These are phyloP conservation scores for Rubia tinctorum DNA, from an alignment of 305 asterid genomes.

Conservation along the genomic window DNA sequence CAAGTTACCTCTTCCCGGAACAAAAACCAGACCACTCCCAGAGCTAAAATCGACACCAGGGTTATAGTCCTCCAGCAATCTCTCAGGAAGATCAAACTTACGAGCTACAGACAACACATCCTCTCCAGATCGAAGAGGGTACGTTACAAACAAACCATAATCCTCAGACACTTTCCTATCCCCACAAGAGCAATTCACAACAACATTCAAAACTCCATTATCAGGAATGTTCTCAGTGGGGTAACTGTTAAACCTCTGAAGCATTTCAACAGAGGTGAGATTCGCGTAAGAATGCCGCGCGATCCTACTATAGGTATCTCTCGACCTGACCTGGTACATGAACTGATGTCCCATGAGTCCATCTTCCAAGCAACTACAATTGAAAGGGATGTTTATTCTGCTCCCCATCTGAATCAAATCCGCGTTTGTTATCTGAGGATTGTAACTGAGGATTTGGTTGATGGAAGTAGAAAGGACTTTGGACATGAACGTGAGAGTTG, in stretches of 20 bases:
- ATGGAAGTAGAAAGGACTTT: constrained; percentile 37
- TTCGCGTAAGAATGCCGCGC: constrained; percentile 38
- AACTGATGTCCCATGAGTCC: constrained; percentile 56
- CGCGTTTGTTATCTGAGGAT: constrained; percentile 47
- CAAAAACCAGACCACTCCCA: constrained; percentile 56
- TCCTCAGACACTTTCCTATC: constrained; percentile 38
- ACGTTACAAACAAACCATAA: constrained; percentile 55
- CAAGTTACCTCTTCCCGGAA: constrained; percentile 57
- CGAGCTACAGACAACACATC: constrained; percentile 30
- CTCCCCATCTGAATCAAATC: constrained; percentile 25
- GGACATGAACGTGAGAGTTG: constrained; percentile 53
- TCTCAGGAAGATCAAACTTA: constrained; percentile 31
- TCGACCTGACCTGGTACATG: constrained; percentile 27
- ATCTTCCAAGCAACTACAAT: constrained; percentile 42
- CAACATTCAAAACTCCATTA: constrained; percentile 32
- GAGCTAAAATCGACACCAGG: constrained; percentile 52
- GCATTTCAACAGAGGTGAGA: constrained; percentile 53
- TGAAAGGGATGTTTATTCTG: constrained; percentile 52
- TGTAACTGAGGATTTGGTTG: constrained; percentile 31
- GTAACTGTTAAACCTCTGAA: constrained; percentile 45
- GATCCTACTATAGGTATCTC: constrained; percentile 31
- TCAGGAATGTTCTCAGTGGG: constrained; percentile 28
- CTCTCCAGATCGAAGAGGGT: constrained; percentile 54
- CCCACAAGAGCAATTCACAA: constrained; percentile 68
- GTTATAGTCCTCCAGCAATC: constrained; percentile 49